A percentile compares a stretch with the other conserved stretches of the same genome.
Conservation (phyloP, 176 grass and related monocot species). For the Eleusine indica region DNA sequence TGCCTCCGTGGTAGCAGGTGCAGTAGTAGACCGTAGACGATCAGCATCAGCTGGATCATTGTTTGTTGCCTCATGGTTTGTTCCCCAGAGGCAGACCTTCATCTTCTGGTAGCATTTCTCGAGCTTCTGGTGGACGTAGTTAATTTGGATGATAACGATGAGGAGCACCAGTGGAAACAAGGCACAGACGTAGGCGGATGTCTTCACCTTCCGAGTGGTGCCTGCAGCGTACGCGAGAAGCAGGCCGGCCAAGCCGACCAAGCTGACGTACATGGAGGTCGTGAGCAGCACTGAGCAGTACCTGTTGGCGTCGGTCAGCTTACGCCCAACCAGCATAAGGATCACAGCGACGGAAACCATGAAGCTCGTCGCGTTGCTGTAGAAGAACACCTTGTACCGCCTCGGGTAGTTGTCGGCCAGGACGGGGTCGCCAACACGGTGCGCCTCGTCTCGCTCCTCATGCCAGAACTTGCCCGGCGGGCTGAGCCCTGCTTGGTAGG, state of each 20-base stretch:
- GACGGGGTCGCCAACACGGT: not conserved
- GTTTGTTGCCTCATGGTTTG: too few species aligned
- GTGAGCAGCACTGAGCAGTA: not conserved
- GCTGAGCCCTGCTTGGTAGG: constrained; percentile 51
- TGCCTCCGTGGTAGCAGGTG: too few species aligned
- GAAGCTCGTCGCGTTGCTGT: constrained; percentile 35
- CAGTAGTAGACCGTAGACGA: too few species aligned
- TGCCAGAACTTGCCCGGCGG: constrained; percentile 38
- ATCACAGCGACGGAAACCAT: constrained; percentile 34
- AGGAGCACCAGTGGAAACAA: not conserved
- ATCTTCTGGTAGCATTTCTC: too few species aligned
- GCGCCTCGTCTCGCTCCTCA: not conserved
- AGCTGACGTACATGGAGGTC: not conserved
- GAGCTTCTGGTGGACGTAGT: not conserved
- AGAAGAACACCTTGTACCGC: constrained; percentile 41
- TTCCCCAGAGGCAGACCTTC: too few species aligned
- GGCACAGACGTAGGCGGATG: constrained; percentile 7
- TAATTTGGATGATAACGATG: not conserved
- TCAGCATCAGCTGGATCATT: too few species aligned
- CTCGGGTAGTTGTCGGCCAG: constrained; percentile 17
- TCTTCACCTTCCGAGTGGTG: not conserved
- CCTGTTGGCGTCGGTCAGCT: not conserved
- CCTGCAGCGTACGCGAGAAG: constrained; percentile 9
- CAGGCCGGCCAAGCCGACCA: not conserved
- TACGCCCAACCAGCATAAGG: not conserved